Percentiles rank a stretch among this genome's conserved stretches.
phyloP scores from a whole-genome alignment of 495 filamentous ascomycete genomes.

The Copromyces sp. region DNA sequence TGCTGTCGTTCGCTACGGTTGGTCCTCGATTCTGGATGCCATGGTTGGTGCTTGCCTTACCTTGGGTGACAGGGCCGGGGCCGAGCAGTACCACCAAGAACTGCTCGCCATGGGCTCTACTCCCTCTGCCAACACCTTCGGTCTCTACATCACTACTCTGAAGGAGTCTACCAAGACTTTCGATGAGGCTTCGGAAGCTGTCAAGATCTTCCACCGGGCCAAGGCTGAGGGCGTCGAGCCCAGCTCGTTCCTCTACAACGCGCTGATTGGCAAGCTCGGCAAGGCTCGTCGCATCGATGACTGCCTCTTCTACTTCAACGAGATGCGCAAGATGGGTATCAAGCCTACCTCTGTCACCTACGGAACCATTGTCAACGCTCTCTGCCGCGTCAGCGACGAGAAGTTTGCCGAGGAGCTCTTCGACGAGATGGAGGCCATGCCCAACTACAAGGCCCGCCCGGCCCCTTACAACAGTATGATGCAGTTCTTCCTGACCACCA shows the following conservation, averaged over 20 bases:
- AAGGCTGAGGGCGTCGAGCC: constrained; percentile 91
- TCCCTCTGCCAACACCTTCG: constrained; percentile 94
- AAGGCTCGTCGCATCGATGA: constrained; percentile 97
- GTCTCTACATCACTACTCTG: constrained; percentile 93
- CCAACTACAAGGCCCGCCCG: constrained; percentile 94
- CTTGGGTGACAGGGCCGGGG: constrained; percentile 65
- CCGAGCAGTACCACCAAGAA: constrained; percentile 81
- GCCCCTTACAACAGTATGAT: constrained; percentile 98
- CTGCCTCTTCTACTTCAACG: constrained; percentile 92
- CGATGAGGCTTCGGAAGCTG: constrained; percentile 90
- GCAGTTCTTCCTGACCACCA: constrained; percentile 97
- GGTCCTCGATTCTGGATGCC: constrained; percentile 87
- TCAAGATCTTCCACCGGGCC: constrained; percentile 93
- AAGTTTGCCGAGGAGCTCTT: constrained; percentile 96
- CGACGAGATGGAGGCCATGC: constrained; percentile 98
- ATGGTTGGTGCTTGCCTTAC: constrained; percentile 92
- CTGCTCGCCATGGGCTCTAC: constrained; percentile 77
- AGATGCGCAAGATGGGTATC: constrained; percentile 89
- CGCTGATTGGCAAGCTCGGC: constrained; percentile 93
- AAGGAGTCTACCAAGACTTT: constrained; percentile 96
- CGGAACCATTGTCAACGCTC: constrained; percentile 93
- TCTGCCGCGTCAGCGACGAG: constrained; percentile 94
- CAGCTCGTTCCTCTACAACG: constrained; percentile 95
- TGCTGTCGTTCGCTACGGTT: constrained; percentile 79
- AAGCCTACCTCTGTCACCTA: constrained; percentile 96